Conservation (phyloP, 148 eudicot genomes). For the Chenopodium suecicum region DNA sequence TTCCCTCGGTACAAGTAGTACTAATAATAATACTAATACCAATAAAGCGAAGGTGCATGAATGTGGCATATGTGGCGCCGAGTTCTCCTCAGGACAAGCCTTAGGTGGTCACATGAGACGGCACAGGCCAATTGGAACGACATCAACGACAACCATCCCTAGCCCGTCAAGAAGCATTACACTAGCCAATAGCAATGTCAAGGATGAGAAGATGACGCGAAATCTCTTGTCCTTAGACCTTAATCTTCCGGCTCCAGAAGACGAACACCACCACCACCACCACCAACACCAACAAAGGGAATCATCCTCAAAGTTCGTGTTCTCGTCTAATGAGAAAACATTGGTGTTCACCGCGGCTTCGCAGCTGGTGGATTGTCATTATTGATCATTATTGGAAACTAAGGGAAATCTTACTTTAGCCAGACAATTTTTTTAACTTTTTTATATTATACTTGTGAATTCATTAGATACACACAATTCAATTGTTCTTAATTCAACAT, state of each 20-base stretch:
- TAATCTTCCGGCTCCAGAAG: constrained; percentile 70
- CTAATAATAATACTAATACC: not conserved
- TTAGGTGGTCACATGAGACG: constrained; percentile 68
- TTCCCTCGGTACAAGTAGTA: not conserved
- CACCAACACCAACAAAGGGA: constrained; percentile 35
- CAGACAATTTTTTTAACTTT: not conserved
- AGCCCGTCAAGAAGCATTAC: not conserved
- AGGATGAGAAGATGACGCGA: constrained; percentile 33
- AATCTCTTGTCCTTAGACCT: constrained; percentile 54
- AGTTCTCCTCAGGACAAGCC: constrained; percentile 57
- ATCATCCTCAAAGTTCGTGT: constrained; percentile 36
- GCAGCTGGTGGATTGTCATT: constrained; percentile 64
- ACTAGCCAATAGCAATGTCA: not conserved
- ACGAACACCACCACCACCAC: constrained; percentile 24
- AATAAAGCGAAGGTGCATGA: constrained; percentile 46
- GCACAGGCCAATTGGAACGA: constrained; percentile 42
- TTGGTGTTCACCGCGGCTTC: constrained; percentile 57
- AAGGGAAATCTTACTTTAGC: constrained; percentile 2
- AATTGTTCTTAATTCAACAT: constrained; percentile 22
- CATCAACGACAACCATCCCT: not conserved
- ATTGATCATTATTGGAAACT: constrained; percentile 23
- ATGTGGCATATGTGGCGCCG: constrained; percentile 54
- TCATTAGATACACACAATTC: constrained; percentile 25
- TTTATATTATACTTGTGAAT: constrained; percentile 32
- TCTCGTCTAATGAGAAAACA: constrained; percentile 47